These are phyloP conservation scores for Diaporthe humulicola DNA, from an alignment of 2,329 filamentous ascomycete species.

Conservation along the genomic window DNA sequence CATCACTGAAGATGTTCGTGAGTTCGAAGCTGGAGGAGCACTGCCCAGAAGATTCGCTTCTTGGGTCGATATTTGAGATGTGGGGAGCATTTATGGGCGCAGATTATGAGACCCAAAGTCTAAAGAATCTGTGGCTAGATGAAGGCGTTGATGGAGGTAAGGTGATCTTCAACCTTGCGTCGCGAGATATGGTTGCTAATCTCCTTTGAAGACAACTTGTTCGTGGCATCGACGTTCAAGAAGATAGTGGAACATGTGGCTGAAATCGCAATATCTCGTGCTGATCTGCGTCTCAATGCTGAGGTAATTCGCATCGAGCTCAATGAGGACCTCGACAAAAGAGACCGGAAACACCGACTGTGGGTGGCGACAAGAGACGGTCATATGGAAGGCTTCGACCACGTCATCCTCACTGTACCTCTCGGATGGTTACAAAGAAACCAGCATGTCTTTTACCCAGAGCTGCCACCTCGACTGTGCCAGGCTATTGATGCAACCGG, in stretches of 20 bases:
- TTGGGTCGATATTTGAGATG: background rate
- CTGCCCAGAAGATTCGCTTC: background rate
- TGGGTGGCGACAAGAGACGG: constrained; percentile 1
- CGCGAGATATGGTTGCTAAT: background rate
- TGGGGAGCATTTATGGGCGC: constrained; percentile 10
- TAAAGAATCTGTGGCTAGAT: background rate
- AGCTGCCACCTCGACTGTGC: constrained; percentile 55
- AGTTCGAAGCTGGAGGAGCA: background rate
- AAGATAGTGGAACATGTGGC: background rate
- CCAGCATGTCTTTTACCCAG: constrained; percentile 57
- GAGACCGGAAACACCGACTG: background rate
- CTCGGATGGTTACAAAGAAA: constrained; percentile 67
- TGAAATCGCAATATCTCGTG: background rate
- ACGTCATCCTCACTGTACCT: constrained; percentile 65
- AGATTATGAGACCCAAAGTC: background rate
- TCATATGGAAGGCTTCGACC: constrained; percentile 55
- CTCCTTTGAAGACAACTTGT: background rate
- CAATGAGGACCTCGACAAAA: background rate
- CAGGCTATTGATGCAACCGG: constrained; percentile 57
- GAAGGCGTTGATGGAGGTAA: background rate
- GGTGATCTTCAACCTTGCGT: background rate
- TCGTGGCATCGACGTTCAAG: constrained; percentile 3
- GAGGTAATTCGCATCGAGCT: background rate
- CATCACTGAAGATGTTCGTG: constrained; percentile 4
- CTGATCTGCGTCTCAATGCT: background rate